Evolutionary conservation across 2,329 filamentous ascomycete species (phyloP).

Genomic region (Trichoderma breve): DNA sequence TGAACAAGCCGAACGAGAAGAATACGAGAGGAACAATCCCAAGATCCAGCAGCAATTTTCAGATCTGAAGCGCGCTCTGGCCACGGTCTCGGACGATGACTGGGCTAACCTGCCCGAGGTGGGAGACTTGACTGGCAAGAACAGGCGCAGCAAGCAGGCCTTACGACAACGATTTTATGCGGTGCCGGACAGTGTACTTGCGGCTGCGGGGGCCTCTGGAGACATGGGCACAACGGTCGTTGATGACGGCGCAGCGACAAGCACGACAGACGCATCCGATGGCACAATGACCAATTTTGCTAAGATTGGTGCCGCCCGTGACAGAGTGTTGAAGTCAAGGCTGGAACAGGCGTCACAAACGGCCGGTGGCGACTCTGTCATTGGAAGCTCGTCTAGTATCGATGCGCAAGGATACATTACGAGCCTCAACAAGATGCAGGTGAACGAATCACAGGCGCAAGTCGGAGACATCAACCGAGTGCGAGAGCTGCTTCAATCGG

Average conservation of each 20-base stretch:
- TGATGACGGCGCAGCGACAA: constrained; percentile 64
- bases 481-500: constrained; percentile 86
- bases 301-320: constrained; percentile 91
- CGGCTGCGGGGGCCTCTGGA: constrained; percentile 74
- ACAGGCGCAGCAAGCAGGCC: constrained; percentile 79
- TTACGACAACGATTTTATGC: constrained; percentile 86
- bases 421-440: constrained; percentile 77
- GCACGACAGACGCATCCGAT: constrained; percentile 54
- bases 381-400: constrained; percentile 83
- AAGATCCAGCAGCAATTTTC: constrained; percentile 98
- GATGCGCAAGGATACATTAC: constrained; percentile 96
- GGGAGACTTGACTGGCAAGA: constrained; percentile 93
- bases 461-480: constrained; percentile 96
- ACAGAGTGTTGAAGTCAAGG: constrained; percentile 93
- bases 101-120: constrained; percentile 96
- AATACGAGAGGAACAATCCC: constrained; percentile 95
- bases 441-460: constrained; percentile 75
- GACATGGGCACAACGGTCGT: constrained; percentile 87
- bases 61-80: constrained; percentile 86
- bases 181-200: constrained; percentile 92
- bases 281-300: constrained; percentile 98
- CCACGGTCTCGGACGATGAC: constrained; percentile 87
- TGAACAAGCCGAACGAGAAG: constrained; percentile 85
- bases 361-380: constrained; percentile 61
- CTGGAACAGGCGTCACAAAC: constrained; percentile 82